Evolutionary conservation across 2,329 filamentous ascomycete species (phyloP), one percentile per base, ranked within the genome.

Genomic region (Didymosphaeria variabile): DNA sequence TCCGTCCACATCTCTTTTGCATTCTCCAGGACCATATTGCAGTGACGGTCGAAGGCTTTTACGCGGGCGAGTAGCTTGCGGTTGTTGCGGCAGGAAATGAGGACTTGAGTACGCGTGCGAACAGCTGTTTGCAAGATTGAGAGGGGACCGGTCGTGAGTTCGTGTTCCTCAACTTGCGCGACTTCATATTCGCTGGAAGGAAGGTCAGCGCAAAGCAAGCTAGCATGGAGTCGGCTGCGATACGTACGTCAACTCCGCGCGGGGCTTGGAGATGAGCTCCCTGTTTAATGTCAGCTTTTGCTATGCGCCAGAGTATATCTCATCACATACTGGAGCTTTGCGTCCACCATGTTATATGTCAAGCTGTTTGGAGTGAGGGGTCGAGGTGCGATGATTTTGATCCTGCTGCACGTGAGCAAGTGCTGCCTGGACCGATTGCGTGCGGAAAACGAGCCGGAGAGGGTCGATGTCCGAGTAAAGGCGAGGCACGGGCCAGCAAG

Each of bases 1-100:
- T 99, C 95, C 10, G 94, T 97, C 95, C 95, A 99, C 94, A 99
- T 98, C 83, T 99, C 95, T 86, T 96, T 96, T 46, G 96, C 93
- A 71, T 97, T 97, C 84, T 97, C 93, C 51, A 97, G 85, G 3
- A 97, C 92, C 95, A 99, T 98, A 83, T 99, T 99, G 87, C 94
- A 98, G 82, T 99, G 95, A 63, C 95, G 87, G 82, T 99, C 95
- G 79, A 99, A 99, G 7, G 95, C 95, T 85, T 99, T 99, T 76
- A 99, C 94, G 67, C 95, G 91, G 55, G 94, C 95, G 58, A 99
- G 90, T 51, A 99, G 87, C 85, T 99, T 99, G 81, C 94, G 91
- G 85, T 98, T 98, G 87, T 97, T 97, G 69, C 95, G 93, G 83
- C 94, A 94, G 57, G 93, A 97, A 77, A 99, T 97, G 67, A 99